phyloP scores from a whole-genome alignment of 179 eudicot genomes.

The Drosera spatulata region DNA sequence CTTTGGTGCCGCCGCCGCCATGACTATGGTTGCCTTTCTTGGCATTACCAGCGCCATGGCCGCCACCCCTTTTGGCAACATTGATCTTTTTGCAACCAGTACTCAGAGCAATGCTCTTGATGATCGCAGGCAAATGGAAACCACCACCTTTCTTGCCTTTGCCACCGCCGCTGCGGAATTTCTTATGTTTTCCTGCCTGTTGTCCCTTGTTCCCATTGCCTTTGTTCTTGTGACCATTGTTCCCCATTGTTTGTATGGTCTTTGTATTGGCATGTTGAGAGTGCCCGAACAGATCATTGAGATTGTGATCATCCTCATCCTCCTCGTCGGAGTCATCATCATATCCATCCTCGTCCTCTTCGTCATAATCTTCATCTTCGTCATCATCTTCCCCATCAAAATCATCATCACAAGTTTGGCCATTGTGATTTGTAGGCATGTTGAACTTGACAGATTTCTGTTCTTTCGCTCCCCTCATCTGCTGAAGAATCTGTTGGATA shows the following conservation, averaged over 20 bases:
- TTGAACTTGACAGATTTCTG: slow-evolving; percentile 34
- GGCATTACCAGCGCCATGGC: too few relatives aligned
- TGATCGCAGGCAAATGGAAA: neutral
- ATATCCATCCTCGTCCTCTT: slow-evolving; percentile 9
- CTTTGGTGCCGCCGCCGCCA: too few relatives aligned
- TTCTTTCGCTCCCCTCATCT: slow-evolving; percentile 13
- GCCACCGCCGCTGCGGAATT: slow-evolving; percentile 17
- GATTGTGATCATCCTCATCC: slow-evolving; percentile 17
- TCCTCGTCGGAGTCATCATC: neutral
- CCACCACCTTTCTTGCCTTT: slow-evolving; percentile 4
- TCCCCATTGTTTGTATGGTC: slow-evolving; percentile 17
- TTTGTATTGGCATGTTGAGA: slow-evolving; percentile 6
- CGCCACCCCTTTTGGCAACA: slow-evolving; percentile 5
- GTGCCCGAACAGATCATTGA: slow-evolving; percentile 22
- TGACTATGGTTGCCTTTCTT: too few relatives aligned
- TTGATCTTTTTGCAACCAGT: neutral
- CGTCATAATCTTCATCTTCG: neutral
- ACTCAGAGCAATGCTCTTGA: too few relatives aligned
- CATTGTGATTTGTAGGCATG: slow-evolving; percentile 29
- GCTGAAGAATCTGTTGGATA: slow-evolving; percentile 5
- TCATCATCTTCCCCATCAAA: slow-evolving; percentile 19
- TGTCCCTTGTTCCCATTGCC: slow-evolving; percentile 16
- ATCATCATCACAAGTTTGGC: slow-evolving; percentile 24
- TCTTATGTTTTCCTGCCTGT: slow-evolving; percentile 8
- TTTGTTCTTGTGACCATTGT: slow-evolving; percentile 4